Percentiles rank a stretch among this genome's conserved stretches.
Conservation (phyloP, 192 early-diverging fungal genomes). For the Kappamyces sp. region DNA sequence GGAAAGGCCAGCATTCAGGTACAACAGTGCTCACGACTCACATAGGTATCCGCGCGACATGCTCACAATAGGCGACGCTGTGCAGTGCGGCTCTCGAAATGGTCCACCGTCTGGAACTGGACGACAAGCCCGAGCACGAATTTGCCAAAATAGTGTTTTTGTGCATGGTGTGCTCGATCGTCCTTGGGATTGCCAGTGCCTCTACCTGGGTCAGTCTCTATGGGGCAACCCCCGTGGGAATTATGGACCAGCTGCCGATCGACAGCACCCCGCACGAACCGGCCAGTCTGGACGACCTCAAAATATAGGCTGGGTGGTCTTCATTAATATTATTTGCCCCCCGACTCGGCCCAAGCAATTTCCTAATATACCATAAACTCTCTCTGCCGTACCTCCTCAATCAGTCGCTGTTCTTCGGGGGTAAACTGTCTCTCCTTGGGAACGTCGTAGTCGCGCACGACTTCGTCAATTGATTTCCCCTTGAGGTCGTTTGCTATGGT, state of each 20-base stretch:
- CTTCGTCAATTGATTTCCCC: conserved; percentile 59
- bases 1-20: conserved; percentile 41
- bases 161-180: conserved; percentile 30
- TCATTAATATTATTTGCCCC: no score
- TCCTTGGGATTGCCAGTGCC: conserved; percentile 28
- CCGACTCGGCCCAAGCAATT: no score
- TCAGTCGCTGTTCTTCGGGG: conserved; percentile 1
- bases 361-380: no score
- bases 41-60: no score
- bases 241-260: conserved; percentile 2
- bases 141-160: conserved; percentile 27
- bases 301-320: no score
- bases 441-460: not conserved
- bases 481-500: conserved; percentile 98
- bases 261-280: no score
- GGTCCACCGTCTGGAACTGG: conserved; percentile 24
- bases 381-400: not conserved
- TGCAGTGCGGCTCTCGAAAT: conserved; percentile 16
- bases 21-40: no score
- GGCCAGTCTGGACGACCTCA: no score
- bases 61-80: conserved; percentile 7
- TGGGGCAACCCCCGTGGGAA: conserved; percentile 17
- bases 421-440: conserved; percentile 2
- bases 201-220: conserved; percentile 27
- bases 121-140: conserved; percentile 19